Conservation (phyloP, 208 protist species). For the Naegleria lovaniensis region DNA sequence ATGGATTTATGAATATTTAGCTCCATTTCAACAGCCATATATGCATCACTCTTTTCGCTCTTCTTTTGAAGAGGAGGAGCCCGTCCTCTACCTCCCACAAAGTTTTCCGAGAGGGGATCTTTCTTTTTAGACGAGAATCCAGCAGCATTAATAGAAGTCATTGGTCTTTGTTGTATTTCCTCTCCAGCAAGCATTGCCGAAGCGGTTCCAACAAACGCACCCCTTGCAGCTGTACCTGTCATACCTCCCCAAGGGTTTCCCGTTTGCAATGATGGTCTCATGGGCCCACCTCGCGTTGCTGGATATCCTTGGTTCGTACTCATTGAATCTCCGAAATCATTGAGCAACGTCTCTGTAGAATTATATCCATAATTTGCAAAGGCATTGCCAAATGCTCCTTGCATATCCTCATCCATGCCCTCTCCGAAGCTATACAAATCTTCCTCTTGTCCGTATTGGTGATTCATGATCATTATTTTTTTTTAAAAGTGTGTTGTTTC, state of each 20-base stretch:
- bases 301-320: not conserved
- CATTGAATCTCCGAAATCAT: not conserved
- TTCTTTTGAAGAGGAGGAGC: constrained; percentile 16
- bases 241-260: not conserved
- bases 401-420: not conserved
- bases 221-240: not conserved
- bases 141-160: constrained; percentile 20
- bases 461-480: not conserved
- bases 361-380: not conserved
- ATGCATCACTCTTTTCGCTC: constrained; percentile 14
- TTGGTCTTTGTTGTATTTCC: constrained; percentile 17
- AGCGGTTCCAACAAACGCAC: not conserved
- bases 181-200: not conserved
- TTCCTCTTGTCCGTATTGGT: not conserved
- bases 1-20: constrained; percentile 73
- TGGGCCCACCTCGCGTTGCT: not conserved
- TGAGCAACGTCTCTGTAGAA: not conserved
- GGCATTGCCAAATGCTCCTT: not conserved
- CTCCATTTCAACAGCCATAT: not conserved
- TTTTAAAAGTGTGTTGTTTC: not conserved
- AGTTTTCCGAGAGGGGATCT: not conserved
- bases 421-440: constrained; percentile 14
- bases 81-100: not conserved
- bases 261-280: not conserved
- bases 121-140: not conserved